phyloP scores from a whole-genome alignment of 2,329 filamentous ascomycete species.

The Xylariaceae sp. region DNA sequence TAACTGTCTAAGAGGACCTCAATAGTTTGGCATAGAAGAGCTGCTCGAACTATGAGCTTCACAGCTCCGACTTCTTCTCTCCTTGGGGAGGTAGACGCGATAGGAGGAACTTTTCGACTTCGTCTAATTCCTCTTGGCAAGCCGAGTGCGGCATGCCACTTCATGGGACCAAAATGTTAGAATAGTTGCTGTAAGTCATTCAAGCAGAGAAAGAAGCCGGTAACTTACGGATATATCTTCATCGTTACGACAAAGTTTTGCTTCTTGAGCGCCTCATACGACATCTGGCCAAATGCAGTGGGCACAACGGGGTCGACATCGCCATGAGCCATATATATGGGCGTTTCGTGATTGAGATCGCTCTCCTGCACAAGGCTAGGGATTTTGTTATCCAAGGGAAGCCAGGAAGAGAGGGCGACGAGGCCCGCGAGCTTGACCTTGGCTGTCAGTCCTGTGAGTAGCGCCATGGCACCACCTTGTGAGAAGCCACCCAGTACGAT shows the following conservation, averaged over 20 bases:
- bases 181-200: constrained; percentile 1
- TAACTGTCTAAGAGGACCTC: neutral
- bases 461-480: constrained; percentile 85
- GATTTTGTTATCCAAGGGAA: constrained; percentile 72
- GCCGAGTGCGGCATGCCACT: constrained; percentile 79
- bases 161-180: constrained; percentile 12
- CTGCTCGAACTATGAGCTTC: neutral
- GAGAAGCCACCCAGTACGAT: constrained; percentile 88
- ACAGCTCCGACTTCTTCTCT: constrained; percentile 49
- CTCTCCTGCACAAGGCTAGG: constrained; percentile 61
- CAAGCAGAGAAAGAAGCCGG: constrained; percentile 2
- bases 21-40: neutral
- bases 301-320: constrained; percentile 75
- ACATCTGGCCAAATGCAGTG: constrained; percentile 71
- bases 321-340: constrained; percentile 92
- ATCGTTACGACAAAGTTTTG: constrained; percentile 77
- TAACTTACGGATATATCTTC: constrained; percentile 73
- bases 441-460: constrained; percentile 80
- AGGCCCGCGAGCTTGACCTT: constrained; percentile 82
- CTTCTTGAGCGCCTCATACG: constrained; percentile 69
- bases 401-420: constrained; percentile 82
- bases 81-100: constrained; percentile 53
- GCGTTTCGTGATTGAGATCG: constrained; percentile 73
- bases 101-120: constrained; percentile 70
- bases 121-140: constrained; percentile 78